A percentile compares a stretch with the other conserved stretches of the same genome.
These are phyloP conservation scores for Hymenoscyphus occultus DNA, from an alignment of 2,329 filamentous ascomycete genomes.

Conservation along the genomic window DNA sequence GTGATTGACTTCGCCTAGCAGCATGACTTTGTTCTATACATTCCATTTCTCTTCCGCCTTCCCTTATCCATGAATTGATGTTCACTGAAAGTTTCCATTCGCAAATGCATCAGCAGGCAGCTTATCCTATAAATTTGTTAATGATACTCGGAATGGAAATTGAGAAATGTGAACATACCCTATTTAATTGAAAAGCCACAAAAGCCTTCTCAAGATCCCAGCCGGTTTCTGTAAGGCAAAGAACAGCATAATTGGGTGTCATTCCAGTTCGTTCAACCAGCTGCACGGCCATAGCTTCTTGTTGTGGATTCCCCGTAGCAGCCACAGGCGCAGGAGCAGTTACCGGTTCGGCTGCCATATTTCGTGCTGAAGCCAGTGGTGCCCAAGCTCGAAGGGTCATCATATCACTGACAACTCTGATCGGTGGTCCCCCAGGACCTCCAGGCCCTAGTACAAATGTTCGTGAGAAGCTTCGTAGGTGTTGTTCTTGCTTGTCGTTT, in stretches of 20 bases:
- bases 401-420: conserved; percentile 79
- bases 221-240: conserved; percentile 74
- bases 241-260: conserved; percentile 71
- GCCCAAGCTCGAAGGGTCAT: conserved; percentile 68
- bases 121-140: conserved; percentile 16
- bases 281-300: conserved; percentile 70
- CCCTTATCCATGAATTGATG: not conserved
- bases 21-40: not conserved
- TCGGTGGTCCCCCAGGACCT: conserved; percentile 50
- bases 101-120: conserved; percentile 16
- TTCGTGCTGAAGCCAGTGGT: conserved; percentile 40
- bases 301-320: conserved; percentile 38
- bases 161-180: conserved; percentile 47
- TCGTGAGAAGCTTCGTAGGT: conserved; percentile 76
- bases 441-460: conserved; percentile 78
- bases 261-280: conserved; percentile 77
- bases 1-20: too few relatives aligned
- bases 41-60: not conserved
- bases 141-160: not conserved
- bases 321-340: conserved; percentile 19
- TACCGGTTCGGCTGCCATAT: not conserved
- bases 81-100: not conserved
- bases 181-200: conserved; percentile 70
- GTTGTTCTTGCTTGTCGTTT: conserved; percentile 53
- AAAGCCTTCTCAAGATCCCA: conserved; percentile 80